Percentiles rank a stretch among this genome's conserved stretches.
Conservation (phyloP, 2,329 filamentous ascomycete species). For the Amauroascus verrucosus region DNA sequence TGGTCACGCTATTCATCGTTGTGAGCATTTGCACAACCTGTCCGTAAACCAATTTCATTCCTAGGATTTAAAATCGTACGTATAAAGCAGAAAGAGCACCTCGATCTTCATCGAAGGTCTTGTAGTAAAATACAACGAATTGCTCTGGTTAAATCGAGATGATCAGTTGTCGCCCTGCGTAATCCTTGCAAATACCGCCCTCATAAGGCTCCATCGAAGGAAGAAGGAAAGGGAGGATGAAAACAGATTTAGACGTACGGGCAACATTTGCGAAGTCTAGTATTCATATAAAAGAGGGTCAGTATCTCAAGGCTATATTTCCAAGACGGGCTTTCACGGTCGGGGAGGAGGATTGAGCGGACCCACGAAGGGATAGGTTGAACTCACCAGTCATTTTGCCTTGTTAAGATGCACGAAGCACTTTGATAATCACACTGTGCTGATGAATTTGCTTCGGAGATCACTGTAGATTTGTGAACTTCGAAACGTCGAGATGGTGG, state of each 20-base stretch:
- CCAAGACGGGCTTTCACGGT: background rate
- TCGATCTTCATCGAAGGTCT: constrained; percentile 69
- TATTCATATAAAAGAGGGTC: background rate
- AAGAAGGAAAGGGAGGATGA: background rate
- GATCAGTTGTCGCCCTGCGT: background rate
- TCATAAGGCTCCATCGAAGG: background rate
- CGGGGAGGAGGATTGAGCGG: background rate
- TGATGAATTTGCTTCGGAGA: background rate
- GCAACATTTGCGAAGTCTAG: constrained; percentile 33
- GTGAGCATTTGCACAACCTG: background rate
- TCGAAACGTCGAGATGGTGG: constrained; percentile 13
- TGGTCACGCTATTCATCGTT: constrained; percentile 52
- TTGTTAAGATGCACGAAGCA: background rate
- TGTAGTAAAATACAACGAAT: constrained; percentile 87
- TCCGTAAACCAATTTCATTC: background rate
- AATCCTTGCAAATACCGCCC: background rate
- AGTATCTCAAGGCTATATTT: background rate
- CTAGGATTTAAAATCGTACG: constrained; percentile 42
- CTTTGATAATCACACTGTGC: constrained; percentile 1
- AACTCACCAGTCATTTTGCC: constrained; percentile 15
- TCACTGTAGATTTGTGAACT: constrained; percentile 1
- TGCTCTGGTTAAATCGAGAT: constrained; percentile 48
- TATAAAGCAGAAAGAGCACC: constrained; percentile 60
- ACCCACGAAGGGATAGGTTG: background rate
- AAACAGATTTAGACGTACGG: constrained; percentile 25